Evolutionary conservation across 2,329 filamentous ascomycete genomes (phyloP), one percentile per base, ranked within the genome.

Genomic region (Claviceps paspali): DNA sequence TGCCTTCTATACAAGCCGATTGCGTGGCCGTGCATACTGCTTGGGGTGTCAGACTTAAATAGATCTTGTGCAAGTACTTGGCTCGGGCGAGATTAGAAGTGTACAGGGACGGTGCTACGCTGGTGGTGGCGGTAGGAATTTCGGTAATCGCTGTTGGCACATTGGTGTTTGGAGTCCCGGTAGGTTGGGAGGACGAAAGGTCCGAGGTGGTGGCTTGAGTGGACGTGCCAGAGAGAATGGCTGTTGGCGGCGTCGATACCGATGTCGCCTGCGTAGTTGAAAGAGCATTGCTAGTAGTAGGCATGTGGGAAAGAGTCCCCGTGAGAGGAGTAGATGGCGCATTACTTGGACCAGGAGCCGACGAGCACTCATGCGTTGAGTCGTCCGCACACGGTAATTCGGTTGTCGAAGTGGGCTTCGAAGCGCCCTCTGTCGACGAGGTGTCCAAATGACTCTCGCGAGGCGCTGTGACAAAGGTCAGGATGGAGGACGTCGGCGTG

Each of bases 1-100:
- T 59, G 17, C 68, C 66, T 11, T 57, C 50, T 31, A 76, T 63
- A 38, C 73, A 77, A 4, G 71, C 70, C 3, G 62, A 57, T 40
- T 74, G 65, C 19, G 56, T 57, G 1, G 49, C 37, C 0, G 46
- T 48, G 47, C 73, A 77, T 35, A 64, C 57, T 3, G 67, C 65
- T 15, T 62, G 44, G 5, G 60, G 53, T 1, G 61, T 65, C 24
- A 70, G 52, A 2, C 45, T 50, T 19, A 57, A 55, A 42, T 68
- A 73, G 18, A 65, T 43, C 8, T 53, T 43, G 49, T 77, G 76
- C 46, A 68, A 62, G 3, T 51, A 40, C 29, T 56, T 52, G 8
- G 67, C 65, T 26, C 56, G 45, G 8, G 56, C 56, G 15, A 74
- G 56, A 43, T 71, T 70, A 37, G 51, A 52, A 2, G 60, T 59